phyloP scores from a whole-genome alignment of 768 basidiomycete species.

The Cyclocybe cylindracea region DNA sequence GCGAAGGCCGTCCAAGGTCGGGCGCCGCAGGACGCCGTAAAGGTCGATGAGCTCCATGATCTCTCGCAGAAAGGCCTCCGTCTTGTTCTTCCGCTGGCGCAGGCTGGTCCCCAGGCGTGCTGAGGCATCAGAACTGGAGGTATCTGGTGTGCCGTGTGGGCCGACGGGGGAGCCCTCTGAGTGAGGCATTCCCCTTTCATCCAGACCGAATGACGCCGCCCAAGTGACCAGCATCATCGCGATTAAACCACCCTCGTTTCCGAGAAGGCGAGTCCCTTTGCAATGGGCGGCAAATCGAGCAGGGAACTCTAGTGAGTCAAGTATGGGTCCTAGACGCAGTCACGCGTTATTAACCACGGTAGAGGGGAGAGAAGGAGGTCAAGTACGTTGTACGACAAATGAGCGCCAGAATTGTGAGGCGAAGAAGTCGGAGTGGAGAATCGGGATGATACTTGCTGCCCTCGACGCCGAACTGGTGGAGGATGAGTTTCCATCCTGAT shows the following conservation, averaged over 20 bases:
- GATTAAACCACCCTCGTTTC: slow-evolving; percentile 75
- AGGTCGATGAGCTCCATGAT: slow-evolving; percentile 80
- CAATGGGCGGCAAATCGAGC: slow-evolving; percentile 68
- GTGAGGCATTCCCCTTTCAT: slow-evolving; percentile 69
- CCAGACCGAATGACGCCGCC: slow-evolving; percentile 88
- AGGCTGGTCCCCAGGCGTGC: slow-evolving; percentile 34
- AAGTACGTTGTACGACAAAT: slow-evolving; percentile 82
- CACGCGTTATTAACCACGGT: background rate
- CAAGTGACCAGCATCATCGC: slow-evolving; percentile 82
- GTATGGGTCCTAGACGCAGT: slow-evolving; percentile 67
- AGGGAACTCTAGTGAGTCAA: slow-evolving; percentile 80
- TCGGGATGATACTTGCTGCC: slow-evolving; percentile 62
- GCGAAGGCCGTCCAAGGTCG: slow-evolving; percentile 86
- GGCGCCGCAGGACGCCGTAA: slow-evolving; percentile 75
- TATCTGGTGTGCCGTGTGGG: slow-evolving; percentile 1
- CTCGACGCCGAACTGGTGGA: slow-evolving; percentile 34
- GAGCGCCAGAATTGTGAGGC: slow-evolving; percentile 81
- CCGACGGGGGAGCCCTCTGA: slow-evolving; percentile 26
- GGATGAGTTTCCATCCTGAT: slow-evolving; percentile 37
- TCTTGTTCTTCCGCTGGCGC: slow-evolving; percentile 51
- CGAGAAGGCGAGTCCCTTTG: slow-evolving; percentile 62
- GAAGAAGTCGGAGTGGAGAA: slow-evolving; percentile 79
- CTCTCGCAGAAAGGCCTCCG: slow-evolving; percentile 73
- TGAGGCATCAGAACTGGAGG: slow-evolving; percentile 19
- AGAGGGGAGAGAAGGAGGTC: slow-evolving; percentile 4